Conservation (phyloP, 371 early-diverging fungal species). For the Apophysomyces elegans region DNA sequence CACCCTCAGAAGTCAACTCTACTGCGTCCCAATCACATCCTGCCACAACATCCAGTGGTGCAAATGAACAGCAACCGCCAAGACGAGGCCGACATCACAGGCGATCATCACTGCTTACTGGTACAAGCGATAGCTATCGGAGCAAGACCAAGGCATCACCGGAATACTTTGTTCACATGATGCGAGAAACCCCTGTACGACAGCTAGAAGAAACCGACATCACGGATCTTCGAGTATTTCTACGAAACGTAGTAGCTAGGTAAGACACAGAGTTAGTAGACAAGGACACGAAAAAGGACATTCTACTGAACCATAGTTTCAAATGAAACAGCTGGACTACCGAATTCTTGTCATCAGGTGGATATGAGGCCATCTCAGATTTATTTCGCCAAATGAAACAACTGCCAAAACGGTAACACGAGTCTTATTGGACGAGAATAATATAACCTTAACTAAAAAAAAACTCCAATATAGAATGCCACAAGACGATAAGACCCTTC, state of each 20-base stretch:
- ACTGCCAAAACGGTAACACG: conserved; percentile 38
- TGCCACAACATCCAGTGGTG: conserved; percentile 1
- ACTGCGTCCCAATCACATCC: conserved; percentile 4
- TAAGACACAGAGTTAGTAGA: conserved; percentile 5
- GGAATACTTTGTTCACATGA: conserved; percentile 38
- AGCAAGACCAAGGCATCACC: conserved; percentile 40
- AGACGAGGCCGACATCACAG: conserved; percentile 14
- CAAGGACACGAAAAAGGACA: background rate
- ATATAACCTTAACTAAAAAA: background rate
- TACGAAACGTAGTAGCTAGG: conserved; percentile 49
- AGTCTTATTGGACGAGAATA: background rate
- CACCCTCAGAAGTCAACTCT: conserved; percentile 6
- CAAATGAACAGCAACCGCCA: conserved; percentile 1
- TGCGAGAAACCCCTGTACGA: conserved; percentile 36
- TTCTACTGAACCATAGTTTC: no score
- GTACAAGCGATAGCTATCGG: conserved; percentile 12
- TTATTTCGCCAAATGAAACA: conserved; percentile 48
- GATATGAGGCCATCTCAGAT: conserved; percentile 45
- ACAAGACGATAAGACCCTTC: conserved; percentile 43
- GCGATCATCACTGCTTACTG: conserved; percentile 19
- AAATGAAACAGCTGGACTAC: conserved; percentile 45
- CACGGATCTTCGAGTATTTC: conserved; percentile 43
- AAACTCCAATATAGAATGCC: conserved; percentile 20
- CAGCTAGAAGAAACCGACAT: conserved; percentile 45
- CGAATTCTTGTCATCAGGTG: conserved; percentile 47